Base-by-base conservation (phyloP, 1,284 basidiomycete genomes). In the Ustilago hordei region DNA sequence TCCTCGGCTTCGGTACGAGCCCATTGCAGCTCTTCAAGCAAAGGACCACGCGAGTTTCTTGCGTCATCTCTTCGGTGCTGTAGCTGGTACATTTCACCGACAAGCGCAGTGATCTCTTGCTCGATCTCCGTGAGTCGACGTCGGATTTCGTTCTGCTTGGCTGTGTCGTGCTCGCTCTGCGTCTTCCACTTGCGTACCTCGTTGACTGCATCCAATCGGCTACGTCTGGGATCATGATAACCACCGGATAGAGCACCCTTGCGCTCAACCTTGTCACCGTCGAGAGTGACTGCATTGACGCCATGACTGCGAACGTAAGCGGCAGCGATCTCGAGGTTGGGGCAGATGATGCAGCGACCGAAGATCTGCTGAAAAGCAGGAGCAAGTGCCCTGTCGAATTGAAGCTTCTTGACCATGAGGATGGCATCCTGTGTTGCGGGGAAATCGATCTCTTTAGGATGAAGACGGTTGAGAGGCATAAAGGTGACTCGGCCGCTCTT, bases 281-380 rank as follows among this genome's bases (percentile, higher is more conserved):
- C 95, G 48, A 98, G 90, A 4, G 97, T 99, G 86, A 99, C 98
- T 9, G 95, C 95, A 87, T 97, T 98, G 84, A 99, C 92, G 5
- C 92, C 92, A 85, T 98, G 95, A 80, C 92, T 93, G 84, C 96
- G 93, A 55, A 96, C 95, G 86, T 98, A 99, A 7, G 94, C 93
- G 5, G 95, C 93, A 8, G 95, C 96, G 78, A 95, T 92, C 11
- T 92, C 92, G 64, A 99, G 90, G 83, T 96, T 94, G 38, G 92
- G 90, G 85, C 96, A 98, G 41, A 99, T 93, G 86, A 96, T 95
- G 0, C 95, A 98, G 86, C 95, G 95, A 38, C 95, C 95, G 81
- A 99, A 99, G n/a, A 99, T 95, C 86, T 98, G 96, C 84, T 95
- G 91, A 87, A 99, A 94, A 0, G 97, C 97, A 77, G 93, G 92